Evolutionary conservation across 805 yeast genomes (phyloP).

Genomic region (Debaryomyces tyrocola): DNA sequence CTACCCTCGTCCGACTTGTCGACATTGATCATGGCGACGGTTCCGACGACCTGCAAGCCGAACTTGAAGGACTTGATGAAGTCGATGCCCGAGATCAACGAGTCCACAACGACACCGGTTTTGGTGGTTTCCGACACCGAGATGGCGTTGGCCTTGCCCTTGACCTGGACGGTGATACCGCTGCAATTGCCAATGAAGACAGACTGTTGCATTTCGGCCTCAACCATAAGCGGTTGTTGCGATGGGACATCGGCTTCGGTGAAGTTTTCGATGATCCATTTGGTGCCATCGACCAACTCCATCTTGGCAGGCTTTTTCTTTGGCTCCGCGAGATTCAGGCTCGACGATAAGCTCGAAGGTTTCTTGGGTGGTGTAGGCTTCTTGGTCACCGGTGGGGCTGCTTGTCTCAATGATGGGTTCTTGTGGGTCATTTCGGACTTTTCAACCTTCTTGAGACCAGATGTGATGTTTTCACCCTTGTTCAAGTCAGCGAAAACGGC

Average conservation of each 20-base stretch:
- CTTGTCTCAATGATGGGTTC: constrained; percentile 75
- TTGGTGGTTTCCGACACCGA: constrained; percentile 71
- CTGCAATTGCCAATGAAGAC: constrained; percentile 83
- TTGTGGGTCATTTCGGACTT: constrained; percentile 92
- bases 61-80: constrained; percentile 77
- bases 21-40: constrained; percentile 77
- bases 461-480: constrained; percentile 80
- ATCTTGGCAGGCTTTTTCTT: constrained; percentile 44
- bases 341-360: constrained; percentile 57
- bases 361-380: constrained; percentile 83
- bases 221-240: constrained; percentile 63
- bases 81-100: constrained; percentile 84
- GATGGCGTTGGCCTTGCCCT: constrained; percentile 90
- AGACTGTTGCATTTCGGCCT: constrained; percentile 83
- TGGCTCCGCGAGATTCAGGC: constrained; percentile 41
- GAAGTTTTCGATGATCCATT: constrained; percentile 83
- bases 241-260: constrained; percentile 46
- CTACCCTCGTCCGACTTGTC: constrained; percentile 89
- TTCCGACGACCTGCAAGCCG: constrained; percentile 83
- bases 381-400: constrained; percentile 39
- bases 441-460: constrained; percentile 88
- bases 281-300: constrained; percentile 78
- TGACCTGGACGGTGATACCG: constrained; percentile 72
- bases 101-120: constrained; percentile 78
- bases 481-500: constrained; percentile 93